Evolutionary conservation across 2,329 filamentous ascomycete genomes (phyloP).

Genomic region (Lasiodiplodia theobromae): DNA sequence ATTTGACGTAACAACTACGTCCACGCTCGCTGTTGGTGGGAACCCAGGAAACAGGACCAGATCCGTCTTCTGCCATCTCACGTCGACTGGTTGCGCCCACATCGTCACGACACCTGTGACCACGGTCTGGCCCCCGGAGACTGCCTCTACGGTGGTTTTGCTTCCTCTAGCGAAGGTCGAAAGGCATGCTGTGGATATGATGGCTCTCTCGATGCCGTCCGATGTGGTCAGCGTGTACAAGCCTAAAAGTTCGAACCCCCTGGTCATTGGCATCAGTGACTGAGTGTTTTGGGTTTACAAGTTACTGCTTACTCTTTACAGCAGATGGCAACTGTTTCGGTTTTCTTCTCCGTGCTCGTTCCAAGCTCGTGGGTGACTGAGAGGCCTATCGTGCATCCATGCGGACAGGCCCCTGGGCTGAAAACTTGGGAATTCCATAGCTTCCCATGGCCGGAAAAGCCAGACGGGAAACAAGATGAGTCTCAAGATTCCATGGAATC

Average conservation of each 20-base stretch:
- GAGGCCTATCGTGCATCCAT: background rate
- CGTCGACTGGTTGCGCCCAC: background rate
- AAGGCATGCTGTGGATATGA: background rate
- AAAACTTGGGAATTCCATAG: background rate
- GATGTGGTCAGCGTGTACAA: background rate
- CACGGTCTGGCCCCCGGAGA: background rate
- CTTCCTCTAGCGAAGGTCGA: background rate
- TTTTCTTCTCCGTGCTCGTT: background rate
- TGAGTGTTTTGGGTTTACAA: background rate
- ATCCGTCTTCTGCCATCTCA: background rate
- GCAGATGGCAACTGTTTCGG: background rate
- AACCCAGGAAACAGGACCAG: background rate
- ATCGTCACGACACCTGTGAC: background rate
- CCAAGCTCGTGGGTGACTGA: background rate
- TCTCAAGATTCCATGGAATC: background rate
- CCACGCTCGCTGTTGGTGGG: background rate
- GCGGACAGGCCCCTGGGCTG: conserved; percentile 1
- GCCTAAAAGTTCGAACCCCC: background rate
- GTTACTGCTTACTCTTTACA: background rate
- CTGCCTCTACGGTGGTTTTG: background rate
- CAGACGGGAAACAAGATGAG: background rate
- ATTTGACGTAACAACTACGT: background rate
- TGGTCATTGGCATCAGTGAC: background rate
- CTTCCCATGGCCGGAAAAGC: background rate
- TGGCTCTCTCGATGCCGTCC: background rate